phyloP scores from a whole-genome alignment of 495 filamentous ascomycete genomes.

The Aspergillus sclerotioniger region DNA sequence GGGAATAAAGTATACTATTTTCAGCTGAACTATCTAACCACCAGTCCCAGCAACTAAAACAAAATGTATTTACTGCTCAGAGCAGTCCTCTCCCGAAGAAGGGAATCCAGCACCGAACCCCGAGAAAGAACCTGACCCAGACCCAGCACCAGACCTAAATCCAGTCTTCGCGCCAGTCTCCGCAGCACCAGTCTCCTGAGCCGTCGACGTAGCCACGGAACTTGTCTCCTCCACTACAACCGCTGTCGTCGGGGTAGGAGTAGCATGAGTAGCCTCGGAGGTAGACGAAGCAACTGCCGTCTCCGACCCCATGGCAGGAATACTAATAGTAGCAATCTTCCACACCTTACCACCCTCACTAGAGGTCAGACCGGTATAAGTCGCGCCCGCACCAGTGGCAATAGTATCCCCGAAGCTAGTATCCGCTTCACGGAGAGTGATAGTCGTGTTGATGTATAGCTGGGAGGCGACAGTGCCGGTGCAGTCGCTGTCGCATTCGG shows the following conservation, averaged over 20 bases:
- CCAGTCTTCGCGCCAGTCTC: too few species aligned
- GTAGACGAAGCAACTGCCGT: background rate
- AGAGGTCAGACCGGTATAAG: constrained; percentile 29
- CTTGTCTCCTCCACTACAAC: background rate
- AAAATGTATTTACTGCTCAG: too few species aligned
- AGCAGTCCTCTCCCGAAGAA: too few species aligned
- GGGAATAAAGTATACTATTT: too few species aligned
- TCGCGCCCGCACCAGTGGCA: constrained; percentile 25
- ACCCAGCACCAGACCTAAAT: too few species aligned
- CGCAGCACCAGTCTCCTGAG: background rate
- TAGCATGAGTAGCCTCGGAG: background rate
- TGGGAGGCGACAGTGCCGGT: constrained; percentile 34
- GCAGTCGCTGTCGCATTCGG: constrained; percentile 35
- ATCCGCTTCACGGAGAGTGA: constrained; percentile 34
- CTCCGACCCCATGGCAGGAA: constrained; percentile 29
- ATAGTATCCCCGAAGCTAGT: constrained; percentile 36
- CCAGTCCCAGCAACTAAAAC: too few species aligned
- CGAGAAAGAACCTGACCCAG: too few species aligned
- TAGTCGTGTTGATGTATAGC: constrained; percentile 34
- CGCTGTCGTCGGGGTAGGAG: background rate
- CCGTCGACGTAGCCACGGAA: background rate
- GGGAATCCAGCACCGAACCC: too few species aligned
- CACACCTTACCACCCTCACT: constrained; percentile 34
- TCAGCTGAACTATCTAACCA: too few species aligned
- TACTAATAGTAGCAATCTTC: constrained; percentile 31